These are phyloP conservation scores for Aquilaria malaccensis DNA, from an alignment of 345 rosid genomes.

Conservation along the genomic window DNA sequence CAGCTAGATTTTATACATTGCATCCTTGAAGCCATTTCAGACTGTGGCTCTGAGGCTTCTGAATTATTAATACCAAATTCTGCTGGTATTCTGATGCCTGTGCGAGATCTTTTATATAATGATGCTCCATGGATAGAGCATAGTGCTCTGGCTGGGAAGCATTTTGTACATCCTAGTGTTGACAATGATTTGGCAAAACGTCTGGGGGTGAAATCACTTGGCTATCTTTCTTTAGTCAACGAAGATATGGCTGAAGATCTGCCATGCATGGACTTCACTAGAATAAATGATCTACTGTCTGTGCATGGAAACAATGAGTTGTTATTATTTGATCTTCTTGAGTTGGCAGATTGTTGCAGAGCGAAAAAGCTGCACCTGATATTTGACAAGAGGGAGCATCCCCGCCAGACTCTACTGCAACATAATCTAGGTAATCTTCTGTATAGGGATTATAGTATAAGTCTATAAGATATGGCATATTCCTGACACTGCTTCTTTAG, in stretches of 20 bases:
- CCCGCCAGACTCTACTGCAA: slow-evolving; percentile 83
- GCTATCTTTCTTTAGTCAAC: slow-evolving; percentile 72
- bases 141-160: slow-evolving; percentile 49
- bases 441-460: not conserved
- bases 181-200: slow-evolving; percentile 75
- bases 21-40: slow-evolving; percentile 83
- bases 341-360: slow-evolving; percentile 92
- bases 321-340: slow-evolving; percentile 88
- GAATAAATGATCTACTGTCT: slow-evolving; percentile 71
- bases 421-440: slow-evolving; percentile 64
- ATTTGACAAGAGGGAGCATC: slow-evolving; percentile 88
- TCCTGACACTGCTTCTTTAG: not conserved
- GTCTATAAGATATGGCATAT: not conserved
- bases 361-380: slow-evolving; percentile 70
- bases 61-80: slow-evolving; percentile 70
- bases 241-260: slow-evolving; percentile 79
- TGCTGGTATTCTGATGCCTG: slow-evolving; percentile 48
- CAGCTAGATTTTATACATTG: slow-evolving; percentile 69
- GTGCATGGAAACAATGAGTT: slow-evolving; percentile 66
- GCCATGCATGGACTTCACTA: slow-evolving; percentile 84
- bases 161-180: slow-evolving; percentile 75
- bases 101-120: slow-evolving; percentile 69
- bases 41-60: slow-evolving; percentile 47
- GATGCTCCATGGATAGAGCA: slow-evolving; percentile 99
- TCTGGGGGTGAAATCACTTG: slow-evolving; percentile 84